These are phyloP conservation scores for Blastomyces parvus DNA, from an alignment of 2,329 filamentous ascomycete genomes.

Conservation along the genomic window DNA sequence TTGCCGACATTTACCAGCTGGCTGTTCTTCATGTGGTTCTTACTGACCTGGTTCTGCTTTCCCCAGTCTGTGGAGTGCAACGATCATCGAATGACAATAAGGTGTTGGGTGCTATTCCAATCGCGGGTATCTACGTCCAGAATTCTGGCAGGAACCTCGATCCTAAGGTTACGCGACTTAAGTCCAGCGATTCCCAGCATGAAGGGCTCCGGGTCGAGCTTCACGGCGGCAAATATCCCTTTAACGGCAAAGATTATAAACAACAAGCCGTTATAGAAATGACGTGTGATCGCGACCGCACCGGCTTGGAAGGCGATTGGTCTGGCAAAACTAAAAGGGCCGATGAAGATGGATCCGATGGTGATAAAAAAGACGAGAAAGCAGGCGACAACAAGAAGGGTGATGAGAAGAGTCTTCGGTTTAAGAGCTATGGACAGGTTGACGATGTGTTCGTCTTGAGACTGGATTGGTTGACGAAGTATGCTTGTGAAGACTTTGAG, in stretches of 20 bases:
- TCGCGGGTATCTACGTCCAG: constrained; percentile 23
- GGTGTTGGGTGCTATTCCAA: constrained; percentile 23
- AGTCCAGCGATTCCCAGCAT: constrained; percentile 51
- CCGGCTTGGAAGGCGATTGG: constrained; percentile 54
- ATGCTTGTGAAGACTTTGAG: constrained; percentile 61
- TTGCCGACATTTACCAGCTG: background rate
- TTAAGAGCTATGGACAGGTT: constrained; percentile 59
- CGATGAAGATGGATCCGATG: constrained; percentile 22
- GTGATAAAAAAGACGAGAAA: constrained; percentile 19
- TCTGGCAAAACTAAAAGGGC: constrained; percentile 20
- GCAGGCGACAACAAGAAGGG: constrained; percentile 24
- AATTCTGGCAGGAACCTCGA: constrained; percentile 32
- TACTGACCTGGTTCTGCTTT: background rate
- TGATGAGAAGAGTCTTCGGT: constrained; percentile 55
- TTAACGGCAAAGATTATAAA: constrained; percentile 30
- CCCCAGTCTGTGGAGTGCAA: constrained; percentile 18
- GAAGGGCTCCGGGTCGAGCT: constrained; percentile 64
- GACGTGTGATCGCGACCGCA: constrained; percentile 62
- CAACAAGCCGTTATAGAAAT: constrained; percentile 76
- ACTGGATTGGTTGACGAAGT: constrained; percentile 77
- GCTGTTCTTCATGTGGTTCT: background rate
- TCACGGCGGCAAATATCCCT: constrained; percentile 42
- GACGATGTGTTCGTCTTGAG: constrained; percentile 56
- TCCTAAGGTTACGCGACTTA: constrained; percentile 54
- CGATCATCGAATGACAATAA: constrained; percentile 15